Base-by-base conservation (phyloP, 2,329 filamentous ascomycete species). In the Fragosphaeria purpurea region DNA sequence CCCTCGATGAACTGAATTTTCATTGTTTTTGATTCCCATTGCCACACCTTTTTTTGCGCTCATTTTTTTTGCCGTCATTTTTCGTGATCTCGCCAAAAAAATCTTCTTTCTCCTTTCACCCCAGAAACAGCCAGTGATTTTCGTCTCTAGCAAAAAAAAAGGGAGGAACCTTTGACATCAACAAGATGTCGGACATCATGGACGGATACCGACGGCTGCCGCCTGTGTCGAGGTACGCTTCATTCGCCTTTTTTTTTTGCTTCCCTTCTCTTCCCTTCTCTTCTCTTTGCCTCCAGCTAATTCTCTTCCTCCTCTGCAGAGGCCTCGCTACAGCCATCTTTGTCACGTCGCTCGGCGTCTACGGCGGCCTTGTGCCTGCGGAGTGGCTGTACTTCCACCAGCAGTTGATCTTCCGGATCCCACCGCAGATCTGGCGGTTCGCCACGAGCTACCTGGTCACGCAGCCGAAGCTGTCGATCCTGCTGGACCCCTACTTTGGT, bases 401-500 rank as follows among this genome's bases (percentile, higher is more conserved):
- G 32, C 65, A 70, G 30, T 62, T 64, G 51, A 66, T 87, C 51
- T 75, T 83, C 61, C 74, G 73, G 51, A 67, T 79, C 45, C 70
- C 78, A 41, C 71, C 71, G 38, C 63, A 69, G 53, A 57, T 75
- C 51, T 73, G 73, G 65, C 69, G 71, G 45, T 53, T 69, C 22
- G 59, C 67, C 33, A 70, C 69, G 40, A 65, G 62, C 60, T 75
- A 72, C 61, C 54, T 74, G 35, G 50, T 75, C 35, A 68, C 68
- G 30, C 55, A 60, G 5, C 67, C 69, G 7, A 50, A 66, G 46
- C 51, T 75, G 52, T 61, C 69, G 45, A 79, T 89, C 57, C 62
- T 89, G 50, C 71, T 88, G 62, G 85, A 90, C 64, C 82, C 86
- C 42, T 88, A 87, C 69, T 85, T 87, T 61, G 65, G 77, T 82